Conservation (phyloP, 805 yeast genomes). For the Metschnikowia similis region DNA sequence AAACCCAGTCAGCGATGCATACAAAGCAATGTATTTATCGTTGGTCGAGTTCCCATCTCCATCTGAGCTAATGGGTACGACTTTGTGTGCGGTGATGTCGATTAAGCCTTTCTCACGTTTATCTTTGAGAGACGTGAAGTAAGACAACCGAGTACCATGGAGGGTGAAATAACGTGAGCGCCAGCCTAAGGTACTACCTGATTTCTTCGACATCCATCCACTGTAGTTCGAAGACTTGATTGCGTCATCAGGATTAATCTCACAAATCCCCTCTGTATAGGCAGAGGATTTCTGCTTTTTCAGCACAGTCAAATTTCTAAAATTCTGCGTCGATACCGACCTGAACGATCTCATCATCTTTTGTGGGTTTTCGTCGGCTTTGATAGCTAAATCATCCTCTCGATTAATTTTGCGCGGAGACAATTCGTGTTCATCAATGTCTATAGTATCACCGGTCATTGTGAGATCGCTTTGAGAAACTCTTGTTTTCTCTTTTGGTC, state of each 20-base stretch:
- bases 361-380: slow-evolving; percentile 7
- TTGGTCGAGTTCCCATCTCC: slow-evolving; percentile 48
- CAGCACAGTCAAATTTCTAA: slow-evolving; percentile 40
- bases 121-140: slow-evolving; percentile 75
- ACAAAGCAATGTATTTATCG: slow-evolving; percentile 78
- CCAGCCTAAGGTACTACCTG: slow-evolving; percentile 84
- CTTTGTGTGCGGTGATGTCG: slow-evolving; percentile 93
- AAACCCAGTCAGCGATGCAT: slow-evolving; percentile 89
- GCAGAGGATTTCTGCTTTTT: slow-evolving; percentile 71
- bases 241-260: slow-evolving; percentile 71
- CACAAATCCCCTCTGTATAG: slow-evolving; percentile 82
- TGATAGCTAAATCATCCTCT: slow-evolving; percentile 31
- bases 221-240: slow-evolving; percentile 68
- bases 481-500: neutral
- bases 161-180: slow-evolving; percentile 79
- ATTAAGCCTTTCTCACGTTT: slow-evolving; percentile 85
- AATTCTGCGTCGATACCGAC: slow-evolving; percentile 50
- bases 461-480: slow-evolving; percentile 9
- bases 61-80: slow-evolving; percentile 56
- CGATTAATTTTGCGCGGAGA: slow-evolving; percentile 34
- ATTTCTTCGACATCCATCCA: slow-evolving; percentile 94
- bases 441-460: slow-evolving; percentile 19
- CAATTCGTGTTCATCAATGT: slow-evolving; percentile 28
- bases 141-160: slow-evolving; percentile 90
- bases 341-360: slow-evolving; percentile 48